Conservation (phyloP, 225 moss, liverwort and hornwort genomes). For the Antitrichia curtipendula region DNA sequence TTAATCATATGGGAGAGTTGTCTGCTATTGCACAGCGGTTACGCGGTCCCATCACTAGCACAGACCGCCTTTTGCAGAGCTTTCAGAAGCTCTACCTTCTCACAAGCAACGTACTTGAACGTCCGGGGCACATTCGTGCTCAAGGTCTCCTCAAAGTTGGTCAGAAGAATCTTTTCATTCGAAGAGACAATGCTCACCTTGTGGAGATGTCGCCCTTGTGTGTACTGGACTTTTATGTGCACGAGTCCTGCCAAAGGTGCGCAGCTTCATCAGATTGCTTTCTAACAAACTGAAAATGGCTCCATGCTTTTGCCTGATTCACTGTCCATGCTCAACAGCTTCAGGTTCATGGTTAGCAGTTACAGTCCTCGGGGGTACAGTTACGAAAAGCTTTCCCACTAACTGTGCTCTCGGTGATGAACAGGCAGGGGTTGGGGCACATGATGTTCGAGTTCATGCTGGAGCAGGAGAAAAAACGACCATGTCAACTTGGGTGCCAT, state of each 20-base stretch:
- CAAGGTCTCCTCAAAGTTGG: slow-evolving; percentile 92
- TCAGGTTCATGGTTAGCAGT: not conserved
- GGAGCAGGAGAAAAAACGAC: slow-evolving; percentile 41
- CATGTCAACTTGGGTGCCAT: slow-evolving; percentile 69
- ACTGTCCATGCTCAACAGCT: not conserved
- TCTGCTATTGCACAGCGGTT: slow-evolving; percentile 82
- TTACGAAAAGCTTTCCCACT: not conserved
- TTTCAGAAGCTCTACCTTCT: slow-evolving; percentile 68
- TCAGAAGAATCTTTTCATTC: slow-evolving; percentile 74
- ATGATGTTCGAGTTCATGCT: slow-evolving; percentile 76
- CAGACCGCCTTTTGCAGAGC: slow-evolving; percentile 47
- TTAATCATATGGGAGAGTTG: slow-evolving; percentile 54
- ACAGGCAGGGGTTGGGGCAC: slow-evolving; percentile 74
- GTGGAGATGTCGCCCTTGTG: slow-evolving; percentile 88
- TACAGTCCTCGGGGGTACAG: not conserved
- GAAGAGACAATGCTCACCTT: slow-evolving; percentile 40
- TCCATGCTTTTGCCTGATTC: not conserved
- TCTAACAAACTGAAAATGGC: not conserved
- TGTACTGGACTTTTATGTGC: slow-evolving; percentile 89
- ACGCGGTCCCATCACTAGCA: slow-evolving; percentile 69
- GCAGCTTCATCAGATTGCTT: not conserved
- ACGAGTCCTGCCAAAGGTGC: slow-evolving; percentile 84
- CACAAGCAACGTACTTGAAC: slow-evolving; percentile 50
- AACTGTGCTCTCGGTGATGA: not conserved
- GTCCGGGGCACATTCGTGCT: slow-evolving; percentile 54